phyloP scores from a whole-genome alignment of 1,284 basidiomycete genomes.

The Microbotryum scabiosae region DNA sequence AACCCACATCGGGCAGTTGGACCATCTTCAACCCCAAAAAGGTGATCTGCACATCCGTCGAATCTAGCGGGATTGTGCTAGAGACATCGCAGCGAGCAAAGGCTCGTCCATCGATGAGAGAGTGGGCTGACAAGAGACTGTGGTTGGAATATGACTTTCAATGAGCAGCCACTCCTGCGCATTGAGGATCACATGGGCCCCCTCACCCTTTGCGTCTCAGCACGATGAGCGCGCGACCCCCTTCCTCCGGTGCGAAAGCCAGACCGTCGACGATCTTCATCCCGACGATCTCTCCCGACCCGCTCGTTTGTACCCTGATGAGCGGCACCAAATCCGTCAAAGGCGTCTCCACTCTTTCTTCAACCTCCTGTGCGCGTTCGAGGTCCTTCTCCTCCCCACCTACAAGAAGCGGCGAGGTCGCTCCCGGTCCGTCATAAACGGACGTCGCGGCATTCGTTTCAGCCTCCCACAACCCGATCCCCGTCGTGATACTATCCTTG shows the following conservation, averaged over 20 bases:
- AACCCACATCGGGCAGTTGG: slow-evolving; percentile 1
- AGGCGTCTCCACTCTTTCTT: background rate
- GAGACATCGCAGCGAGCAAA: slow-evolving; percentile 7
- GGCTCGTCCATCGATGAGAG: slow-evolving; percentile 13
- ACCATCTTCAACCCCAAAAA: slow-evolving; percentile 7
- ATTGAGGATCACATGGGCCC: background rate
- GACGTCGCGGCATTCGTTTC: background rate
- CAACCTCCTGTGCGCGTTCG: background rate
- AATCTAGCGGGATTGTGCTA: background rate
- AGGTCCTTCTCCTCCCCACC: background rate
- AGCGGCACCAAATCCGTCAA: slow-evolving; percentile 4
- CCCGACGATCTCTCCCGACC: slow-evolving; percentile 13
- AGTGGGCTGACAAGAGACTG: slow-evolving; percentile 17
- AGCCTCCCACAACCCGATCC: slow-evolving; percentile 30
- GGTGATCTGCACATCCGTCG: background rate
- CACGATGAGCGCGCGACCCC: slow-evolving; percentile 2
- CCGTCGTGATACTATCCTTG: slow-evolving; percentile 21
- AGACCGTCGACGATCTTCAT: slow-evolving; percentile 2
- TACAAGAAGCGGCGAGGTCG: background rate
- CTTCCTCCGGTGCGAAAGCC: background rate
- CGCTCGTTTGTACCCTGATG: slow-evolving; percentile 4
- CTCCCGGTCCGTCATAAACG: background rate
- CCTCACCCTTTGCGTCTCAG: slow-evolving; percentile 22
- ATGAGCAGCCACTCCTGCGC: background rate
- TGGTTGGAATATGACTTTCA: background rate